Evolutionary conservation across 345 rosid species (phyloP), one percentile per base, ranked within the genome.

Genomic region (Litchi chinensis): DNA sequence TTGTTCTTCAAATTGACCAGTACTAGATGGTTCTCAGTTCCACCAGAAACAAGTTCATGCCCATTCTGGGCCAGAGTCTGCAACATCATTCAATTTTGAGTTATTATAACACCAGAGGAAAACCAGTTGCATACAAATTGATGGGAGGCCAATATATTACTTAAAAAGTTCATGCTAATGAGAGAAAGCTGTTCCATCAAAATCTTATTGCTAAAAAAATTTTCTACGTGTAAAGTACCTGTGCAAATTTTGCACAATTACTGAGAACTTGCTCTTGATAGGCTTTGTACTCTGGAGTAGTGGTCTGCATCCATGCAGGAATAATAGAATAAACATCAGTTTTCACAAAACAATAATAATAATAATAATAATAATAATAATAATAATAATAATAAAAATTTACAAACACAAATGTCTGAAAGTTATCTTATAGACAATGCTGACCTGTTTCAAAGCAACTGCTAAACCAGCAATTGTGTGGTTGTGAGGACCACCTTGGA

Each of bases 401-500:
- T n/a, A n/a, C n/a, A n/a, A n/a, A n/a, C n/a, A n/a, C n/a, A n/a
- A n/a, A n/a, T 26, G 1, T 26, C 28, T 26, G 1, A 26, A 19
- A 37, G 50, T 73, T n/a, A 59, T n/a, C 50, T n/a, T 22, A 15
- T 39, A n/a, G 19, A 9, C 65, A 60, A 21, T 9, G 69, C 71
- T 66, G 10, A 92, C 98, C 96, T 95, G 98, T 78, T 94, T 96
- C 85, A 94, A 73, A 75, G 98, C 97, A 83, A 96, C 99, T 54
- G 98, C 99, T 81, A 96, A 89, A 86, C 97, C 98, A 64, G 99
- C 65, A 69, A 96, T 96, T 50, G 99, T 96, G 93, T 96, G 98
- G 87, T 96, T 94, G 86, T 96, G 99, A 10, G 98, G 99, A 15
- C 99, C 99, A 71, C 99, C 99, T 90, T 96, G 99, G 82, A 96